Percentiles rank a stretch among this genome's conserved stretches.
Conservation (phyloP, 2,329 filamentous ascomycete species). For the Fusarium sp. region DNA sequence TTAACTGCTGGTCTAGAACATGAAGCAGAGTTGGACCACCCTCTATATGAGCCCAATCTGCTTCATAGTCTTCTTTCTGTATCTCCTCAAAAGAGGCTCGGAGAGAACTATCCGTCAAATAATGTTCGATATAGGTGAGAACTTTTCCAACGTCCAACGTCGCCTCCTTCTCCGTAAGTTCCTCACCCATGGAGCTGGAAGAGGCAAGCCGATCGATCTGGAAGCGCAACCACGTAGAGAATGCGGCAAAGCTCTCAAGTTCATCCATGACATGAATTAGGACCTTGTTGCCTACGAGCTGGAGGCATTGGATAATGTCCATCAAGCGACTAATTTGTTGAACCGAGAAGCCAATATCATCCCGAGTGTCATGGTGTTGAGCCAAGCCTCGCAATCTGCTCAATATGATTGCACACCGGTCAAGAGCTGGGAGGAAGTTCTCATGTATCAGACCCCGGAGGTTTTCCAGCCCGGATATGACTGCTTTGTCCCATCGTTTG, state of each 20-base stretch:
- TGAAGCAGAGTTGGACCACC: slow-evolving; percentile 58
- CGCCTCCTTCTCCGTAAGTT: slow-evolving; percentile 80
- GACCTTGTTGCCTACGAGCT: slow-evolving; percentile 77
- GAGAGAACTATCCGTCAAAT: slow-evolving; percentile 72
- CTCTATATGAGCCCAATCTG: slow-evolving; percentile 55
- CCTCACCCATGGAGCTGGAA: slow-evolving; percentile 68
- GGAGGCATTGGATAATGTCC: slow-evolving; percentile 79
- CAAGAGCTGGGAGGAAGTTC: slow-evolving; percentile 86
- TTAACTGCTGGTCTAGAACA: slow-evolving; percentile 59
- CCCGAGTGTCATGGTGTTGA: slow-evolving; percentile 74
- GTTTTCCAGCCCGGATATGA: slow-evolving; percentile 78
- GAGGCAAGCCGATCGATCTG: slow-evolving; percentile 82
- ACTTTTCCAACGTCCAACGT: slow-evolving; percentile 77
- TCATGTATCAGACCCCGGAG: slow-evolving; percentile 83
- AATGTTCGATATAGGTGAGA: slow-evolving; percentile 78
- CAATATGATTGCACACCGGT: slow-evolving; percentile 82
- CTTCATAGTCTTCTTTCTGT: slow-evolving; percentile 60
- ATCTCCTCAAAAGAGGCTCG: slow-evolving; percentile 66
- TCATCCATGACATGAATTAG: slow-evolving; percentile 78
- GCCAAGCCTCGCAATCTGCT: slow-evolving; percentile 86
- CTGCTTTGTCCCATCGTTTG: slow-evolving; percentile 93
- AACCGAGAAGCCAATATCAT: slow-evolving; percentile 72
- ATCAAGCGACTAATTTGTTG: slow-evolving; percentile 70
- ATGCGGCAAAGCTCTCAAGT: slow-evolving; percentile 77
- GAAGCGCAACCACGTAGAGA: slow-evolving; percentile 84